Evolutionary conservation across 208 protist species (phyloP).

Genomic region (Trypanosomatidae sp.): DNA sequence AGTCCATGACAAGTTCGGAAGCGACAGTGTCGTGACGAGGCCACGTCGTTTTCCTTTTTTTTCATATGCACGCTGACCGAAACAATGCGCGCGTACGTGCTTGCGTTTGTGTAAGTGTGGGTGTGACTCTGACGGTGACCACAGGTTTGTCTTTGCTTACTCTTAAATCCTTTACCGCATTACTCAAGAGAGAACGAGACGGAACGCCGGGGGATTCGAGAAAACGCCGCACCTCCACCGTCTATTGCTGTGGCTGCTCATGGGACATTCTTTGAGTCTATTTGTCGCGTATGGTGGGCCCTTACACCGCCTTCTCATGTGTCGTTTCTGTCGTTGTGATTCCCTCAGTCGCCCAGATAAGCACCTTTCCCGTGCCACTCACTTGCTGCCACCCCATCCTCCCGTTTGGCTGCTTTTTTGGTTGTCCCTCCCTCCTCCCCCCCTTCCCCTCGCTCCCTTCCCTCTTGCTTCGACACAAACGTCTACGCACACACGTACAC

Average conservation of each 20-base stretch:
- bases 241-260: neutral
- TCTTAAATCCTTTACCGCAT: neutral
- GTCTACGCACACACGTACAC: neutral
- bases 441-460: constrained; percentile 15
- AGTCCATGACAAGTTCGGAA: constrained; percentile 2
- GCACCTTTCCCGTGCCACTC: neutral
- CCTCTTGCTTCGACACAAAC: constrained; percentile 1
- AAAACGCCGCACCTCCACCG: neutral
- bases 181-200: neutral
- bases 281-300: neutral
- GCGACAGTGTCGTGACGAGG: neutral
- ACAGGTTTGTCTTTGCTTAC: neutral
- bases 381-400: neutral
- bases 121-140: neutral
- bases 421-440: neutral
- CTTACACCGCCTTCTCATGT: neutral
- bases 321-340: neutral
- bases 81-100: neutral
- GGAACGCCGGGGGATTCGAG: neutral
- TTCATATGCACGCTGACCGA: neutral
- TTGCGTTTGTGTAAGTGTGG: neutral
- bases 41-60: neutral
- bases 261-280: neutral
- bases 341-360: neutral
- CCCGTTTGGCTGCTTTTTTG: neutral